A percentile compares a stretch with the other conserved stretches of the same genome.
Conservation (phyloP, 192 early-diverging fungal species). For the Glomus cerebriforme region DNA sequence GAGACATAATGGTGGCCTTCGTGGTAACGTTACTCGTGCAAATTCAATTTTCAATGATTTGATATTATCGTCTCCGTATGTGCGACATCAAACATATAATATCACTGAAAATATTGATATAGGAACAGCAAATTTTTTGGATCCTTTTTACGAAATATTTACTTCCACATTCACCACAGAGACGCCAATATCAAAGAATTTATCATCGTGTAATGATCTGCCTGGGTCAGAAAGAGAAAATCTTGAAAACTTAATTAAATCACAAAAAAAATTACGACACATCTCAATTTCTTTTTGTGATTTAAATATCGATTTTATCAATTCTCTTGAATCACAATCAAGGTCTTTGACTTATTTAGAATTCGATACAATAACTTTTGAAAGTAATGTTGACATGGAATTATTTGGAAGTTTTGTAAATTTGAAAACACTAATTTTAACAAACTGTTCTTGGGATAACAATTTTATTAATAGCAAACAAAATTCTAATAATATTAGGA, state of each 20-base stretch:
- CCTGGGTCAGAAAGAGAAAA: not conserved
- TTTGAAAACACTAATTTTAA: not conserved
- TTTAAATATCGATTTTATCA: not conserved
- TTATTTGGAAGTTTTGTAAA: not conserved
- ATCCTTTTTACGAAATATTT: not conserved
- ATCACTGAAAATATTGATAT: too few relatives aligned
- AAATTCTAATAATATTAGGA: too few relatives aligned
- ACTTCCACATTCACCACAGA: not conserved
- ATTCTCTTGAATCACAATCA: constrained; percentile 6
- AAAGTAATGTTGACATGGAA: not conserved
- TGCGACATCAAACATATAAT: too few relatives aligned
- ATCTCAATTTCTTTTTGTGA: constrained; percentile 6
- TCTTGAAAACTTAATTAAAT: not conserved
- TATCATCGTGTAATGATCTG: not conserved
- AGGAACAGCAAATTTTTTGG: too few relatives aligned
- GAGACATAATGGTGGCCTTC: too few relatives aligned
- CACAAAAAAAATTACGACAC: not conserved
- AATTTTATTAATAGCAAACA: not conserved
- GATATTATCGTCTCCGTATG: too few relatives aligned
- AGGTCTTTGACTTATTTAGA: constrained; percentile 4
- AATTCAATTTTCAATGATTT: too few relatives aligned
- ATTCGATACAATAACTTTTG: constrained; percentile 11
- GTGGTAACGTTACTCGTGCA: too few relatives aligned
- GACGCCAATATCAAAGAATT: too few relatives aligned
- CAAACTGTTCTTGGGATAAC: not conserved